These are phyloP conservation scores for Microascus cirrosus DNA, from an alignment of 2,329 filamentous ascomycete genomes.

Conservation along the genomic window DNA sequence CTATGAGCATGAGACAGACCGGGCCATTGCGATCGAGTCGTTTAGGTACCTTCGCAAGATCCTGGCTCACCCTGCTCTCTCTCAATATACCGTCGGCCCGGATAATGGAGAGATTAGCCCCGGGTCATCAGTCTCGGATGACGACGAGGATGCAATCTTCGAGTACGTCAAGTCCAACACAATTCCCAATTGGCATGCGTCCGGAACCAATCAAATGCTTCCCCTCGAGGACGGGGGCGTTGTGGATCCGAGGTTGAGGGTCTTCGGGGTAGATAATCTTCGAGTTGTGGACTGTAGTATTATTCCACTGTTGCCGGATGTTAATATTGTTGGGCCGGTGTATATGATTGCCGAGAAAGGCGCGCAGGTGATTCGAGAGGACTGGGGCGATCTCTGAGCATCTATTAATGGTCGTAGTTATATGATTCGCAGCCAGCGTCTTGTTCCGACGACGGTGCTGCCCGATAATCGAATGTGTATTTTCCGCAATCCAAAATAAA, in stretches of 20 bases:
- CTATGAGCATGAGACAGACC: conserved; percentile 15
- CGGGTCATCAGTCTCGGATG: conserved; percentile 9
- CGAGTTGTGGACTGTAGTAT: conserved; percentile 38
- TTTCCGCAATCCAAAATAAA: no score
- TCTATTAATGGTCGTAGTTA: neutral
- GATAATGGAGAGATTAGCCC: conserved; percentile 14
- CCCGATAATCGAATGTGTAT: no score
- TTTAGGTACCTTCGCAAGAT: conserved; percentile 20
- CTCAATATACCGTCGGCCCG: conserved; percentile 12
- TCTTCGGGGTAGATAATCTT: conserved; percentile 35
- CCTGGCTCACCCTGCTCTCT: conserved; percentile 13
- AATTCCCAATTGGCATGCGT: conserved; percentile 24
- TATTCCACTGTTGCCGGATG: conserved; percentile 34
- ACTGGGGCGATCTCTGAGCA: conserved; percentile 5
- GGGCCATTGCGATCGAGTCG: conserved; percentile 18
- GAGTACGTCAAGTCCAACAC: conserved; percentile 16
- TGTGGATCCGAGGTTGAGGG: conserved; percentile 27
- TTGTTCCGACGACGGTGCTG: no score
- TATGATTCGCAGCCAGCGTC: no score
- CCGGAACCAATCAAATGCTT: conserved; percentile 34
- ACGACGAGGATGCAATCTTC: conserved; percentile 15
- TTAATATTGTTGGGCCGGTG: conserved; percentile 36
- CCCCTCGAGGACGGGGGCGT: conserved; percentile 31
- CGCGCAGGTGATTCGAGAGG: conserved; percentile 13
- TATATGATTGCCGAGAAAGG: conserved; percentile 41